A percentile compares a stretch with the other conserved stretches of the same genome.
phyloP scores from a whole-genome alignment of 2,329 filamentous ascomycete genomes.

The Simplicillium sp. region DNA sequence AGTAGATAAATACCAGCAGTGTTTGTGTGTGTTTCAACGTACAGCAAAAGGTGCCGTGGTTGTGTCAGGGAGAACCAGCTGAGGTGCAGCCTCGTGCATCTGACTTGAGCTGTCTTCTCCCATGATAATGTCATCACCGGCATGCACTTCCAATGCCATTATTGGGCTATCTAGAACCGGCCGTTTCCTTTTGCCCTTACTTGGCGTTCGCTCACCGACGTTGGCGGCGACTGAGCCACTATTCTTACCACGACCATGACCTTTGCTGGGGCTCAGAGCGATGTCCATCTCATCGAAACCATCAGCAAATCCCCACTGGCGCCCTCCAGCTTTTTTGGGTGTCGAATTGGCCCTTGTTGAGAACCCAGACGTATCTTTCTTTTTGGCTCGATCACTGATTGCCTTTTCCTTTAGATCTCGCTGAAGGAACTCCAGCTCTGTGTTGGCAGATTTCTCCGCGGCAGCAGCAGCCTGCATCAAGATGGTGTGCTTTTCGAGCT shows the following conservation, averaged over 20 bases:
- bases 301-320: conserved; percentile 54
- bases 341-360: conserved; percentile 36
- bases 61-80: conserved; percentile 12
- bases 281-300: conserved; percentile 66
- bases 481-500: conserved; percentile 52
- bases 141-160: conserved; percentile 45
- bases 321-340: conserved; percentile 43
- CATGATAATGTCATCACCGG: conserved; percentile 27
- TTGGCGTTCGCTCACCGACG: conserved; percentile 49
- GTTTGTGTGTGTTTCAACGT: conserved; percentile 9
- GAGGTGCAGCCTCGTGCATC: conserved; percentile 8
- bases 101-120: conserved; percentile 15
- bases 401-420: conserved; percentile 54
- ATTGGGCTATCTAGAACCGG: conserved; percentile 56
- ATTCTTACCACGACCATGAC: conserved; percentile 28
- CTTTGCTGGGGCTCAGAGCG: conserved; percentile 42
- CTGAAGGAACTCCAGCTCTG: conserved; percentile 63
- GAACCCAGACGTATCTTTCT: conserved; percentile 28
- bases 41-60: conserved; percentile 34
- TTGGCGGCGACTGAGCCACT: conserved; percentile 32
- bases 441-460: conserved; percentile 55
- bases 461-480: conserved; percentile 55
- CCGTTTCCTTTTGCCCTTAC: conserved; percentile 62
- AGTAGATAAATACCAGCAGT: background rate
- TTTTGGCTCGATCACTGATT: conserved; percentile 35